Base-by-base conservation (phyloP, 2,329 filamentous ascomycete genomes). In the Botryotinia globosa region DNA sequence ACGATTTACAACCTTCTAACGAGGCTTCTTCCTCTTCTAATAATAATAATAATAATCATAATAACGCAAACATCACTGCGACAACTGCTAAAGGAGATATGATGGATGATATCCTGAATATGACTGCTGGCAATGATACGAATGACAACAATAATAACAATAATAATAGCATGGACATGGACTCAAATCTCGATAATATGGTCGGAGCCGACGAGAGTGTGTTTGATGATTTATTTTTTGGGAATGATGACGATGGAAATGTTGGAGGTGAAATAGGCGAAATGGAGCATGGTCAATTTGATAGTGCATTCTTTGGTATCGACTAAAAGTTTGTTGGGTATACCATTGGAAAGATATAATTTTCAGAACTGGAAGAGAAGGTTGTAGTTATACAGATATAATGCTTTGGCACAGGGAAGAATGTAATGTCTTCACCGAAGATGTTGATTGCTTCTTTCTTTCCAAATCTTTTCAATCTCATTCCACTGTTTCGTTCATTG, bases 171-270 rank as follows among this genome's bases (percentile, higher is more conserved):
- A 77, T 80, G 82, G 83, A 85, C 22, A 82, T 87, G 68, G 87
- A 87, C 25, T 85, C 87, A 0, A 85, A 89, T 74, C 85, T 88
- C 75, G 82, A 87, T 79, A 83, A 83, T 20, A 83, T 87, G 80
- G 83, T 83, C 44, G 78, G 76, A 32, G 78, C 73, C 25, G 77
- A 77, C 20, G 77, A 79, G 29, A 80, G 76, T 70, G 73, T 74
- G 12, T 81, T 80, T 69, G 77, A 81, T 45, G 77, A 80, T 64
- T 76, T 81, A 69, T 78, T 80, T 59, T 77, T 77, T 65, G 76
- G 54, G 1, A 74, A 64, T 18, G 75, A 73, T 22, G 74, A 75
- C 45, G 77, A 78, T 51, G 75, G 73, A 42, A 71, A 64, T 29
- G 71, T 73, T 42, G 73, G 73, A 32, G 75, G 73, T 22, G 78